Base-by-base conservation (phyloP, 768 basidiomycete species). In the Serpula lacrymans region DNA sequence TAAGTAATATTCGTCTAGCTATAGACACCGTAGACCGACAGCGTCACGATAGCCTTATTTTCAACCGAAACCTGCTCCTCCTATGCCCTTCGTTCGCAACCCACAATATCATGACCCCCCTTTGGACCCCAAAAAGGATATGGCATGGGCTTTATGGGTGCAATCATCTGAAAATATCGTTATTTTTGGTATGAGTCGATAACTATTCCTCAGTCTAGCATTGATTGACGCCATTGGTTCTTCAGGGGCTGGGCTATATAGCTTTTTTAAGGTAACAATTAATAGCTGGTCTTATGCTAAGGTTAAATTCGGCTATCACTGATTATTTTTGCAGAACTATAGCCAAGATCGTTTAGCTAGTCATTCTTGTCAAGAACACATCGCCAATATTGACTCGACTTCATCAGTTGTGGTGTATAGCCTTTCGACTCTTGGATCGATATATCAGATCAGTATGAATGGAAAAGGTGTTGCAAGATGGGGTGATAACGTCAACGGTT, bases 351-450 rank as follows among this genome's bases (percentile, higher is more conserved):
- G 75, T 46, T 45, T 68, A 22, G 43, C 57, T 32, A 60, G 48
- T 31, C 47, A 51, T 38, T 60, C 60, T 20, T 76, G 74, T 49
- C 75, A 76, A 47, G 41, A 41, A 8, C 68, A 66, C 47, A 62
- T 76, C 43, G 41, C 70, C 54, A 60, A 64, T 50, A 60, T 76
- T 31, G 71, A 70, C 48, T 51, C 54, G 8, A 34, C 34, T 9
- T 72, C 75, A n/a, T 58, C 54, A 33, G 54, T 76, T 39, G 57
- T 43, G 43, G 57, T 75, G 20, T 74, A 67, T 55, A 68, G 68
- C 30, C 44, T 77, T 13, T 69, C 76, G 12, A 77, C 76, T 1
- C 62, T 75, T 9, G 74, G 67, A 30, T 58, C 61, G 10, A 69
- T 62, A 3, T 65, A 65, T 47, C 64, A 67, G 55, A 60, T 77